These are phyloP conservation scores for Marchantia polymorpha DNA, from an alignment of 225 moss, liverwort and hornwort genomes.

Conservation along the genomic window DNA sequence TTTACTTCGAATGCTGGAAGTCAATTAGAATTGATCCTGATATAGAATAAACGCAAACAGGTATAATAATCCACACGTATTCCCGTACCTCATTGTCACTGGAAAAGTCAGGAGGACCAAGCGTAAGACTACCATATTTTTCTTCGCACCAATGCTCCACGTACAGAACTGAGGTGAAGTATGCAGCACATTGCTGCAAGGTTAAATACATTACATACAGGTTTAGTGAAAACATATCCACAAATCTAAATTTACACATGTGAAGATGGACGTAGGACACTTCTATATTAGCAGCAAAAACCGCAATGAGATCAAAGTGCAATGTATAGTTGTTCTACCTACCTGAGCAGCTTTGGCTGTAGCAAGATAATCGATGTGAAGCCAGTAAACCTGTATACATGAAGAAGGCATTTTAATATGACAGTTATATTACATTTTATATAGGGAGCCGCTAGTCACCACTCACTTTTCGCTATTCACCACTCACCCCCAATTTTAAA, in stretches of 20 bases:
- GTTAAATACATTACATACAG: conserved; percentile 1
- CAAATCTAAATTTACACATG: no score
- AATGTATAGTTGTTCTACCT: background rate
- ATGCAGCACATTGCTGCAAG: conserved; percentile 82
- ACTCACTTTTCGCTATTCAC: no score
- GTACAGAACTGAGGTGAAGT: conserved; percentile 83
- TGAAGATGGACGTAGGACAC: no score
- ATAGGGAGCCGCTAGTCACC: no score
- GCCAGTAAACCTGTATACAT: conserved; percentile 84
- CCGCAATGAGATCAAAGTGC: background rate
- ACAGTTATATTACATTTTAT: no score
- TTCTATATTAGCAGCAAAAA: background rate
- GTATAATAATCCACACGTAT: background rate
- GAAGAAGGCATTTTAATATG: background rate
- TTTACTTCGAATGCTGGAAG: no score
- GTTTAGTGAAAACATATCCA: no score
- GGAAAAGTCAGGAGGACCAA: conserved; percentile 98
- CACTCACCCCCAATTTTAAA: no score
- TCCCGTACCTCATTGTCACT: conserved; percentile 63
- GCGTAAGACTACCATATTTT: conserved; percentile 69
- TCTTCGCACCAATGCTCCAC: conserved; percentile 97
- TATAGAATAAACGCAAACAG: background rate
- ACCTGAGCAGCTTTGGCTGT: conserved; percentile 93
- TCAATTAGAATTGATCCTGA: no score
- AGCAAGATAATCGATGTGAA: conserved; percentile 83